Evolutionary conservation across 805 yeast species (phyloP).

Genomic region (Cyberlindnera suaveolens): DNA sequence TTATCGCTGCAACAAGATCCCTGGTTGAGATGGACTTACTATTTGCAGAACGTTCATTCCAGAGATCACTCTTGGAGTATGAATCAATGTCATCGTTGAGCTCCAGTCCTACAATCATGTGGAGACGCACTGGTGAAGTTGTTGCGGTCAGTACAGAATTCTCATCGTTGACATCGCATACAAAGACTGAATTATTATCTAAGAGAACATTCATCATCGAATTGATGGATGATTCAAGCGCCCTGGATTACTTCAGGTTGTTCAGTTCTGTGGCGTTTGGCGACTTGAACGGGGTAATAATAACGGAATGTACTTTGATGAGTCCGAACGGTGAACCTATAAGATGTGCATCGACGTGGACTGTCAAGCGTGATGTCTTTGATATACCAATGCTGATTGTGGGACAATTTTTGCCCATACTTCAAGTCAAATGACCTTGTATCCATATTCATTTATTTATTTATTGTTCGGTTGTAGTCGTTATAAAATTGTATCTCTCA

Average conservation of each 20-base stretch:
- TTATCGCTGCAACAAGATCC: slow-evolving; percentile 69
- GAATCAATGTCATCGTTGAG: slow-evolving; percentile 44
- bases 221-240: slow-evolving; percentile 74
- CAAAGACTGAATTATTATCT: slow-evolving; percentile 48
- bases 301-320: slow-evolving; percentile 33
- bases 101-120: slow-evolving; percentile 74
- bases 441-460: background rate
- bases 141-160: slow-evolving; percentile 75
- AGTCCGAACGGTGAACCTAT: slow-evolving; percentile 34
- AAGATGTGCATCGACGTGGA: slow-evolving; percentile 77
- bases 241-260: slow-evolving; percentile 63
- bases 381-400: slow-evolving; percentile 80
- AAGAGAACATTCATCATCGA: slow-evolving; percentile 69
- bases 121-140: slow-evolving; percentile 85
- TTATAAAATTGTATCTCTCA: background rate
- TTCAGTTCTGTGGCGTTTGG: slow-evolving; percentile 55
- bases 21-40: slow-evolving; percentile 66
- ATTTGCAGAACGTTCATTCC: slow-evolving; percentile 53
- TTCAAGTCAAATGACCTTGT: slow-evolving; percentile 25
- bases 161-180: slow-evolving; percentile 61
- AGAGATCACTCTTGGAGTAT: slow-evolving; percentile 50
- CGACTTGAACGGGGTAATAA: slow-evolving; percentile 32
- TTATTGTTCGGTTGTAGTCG: background rate
- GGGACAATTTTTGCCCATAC: slow-evolving; percentile 72
- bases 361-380: slow-evolving; percentile 76